Conservation (phyloP, 192 early-diverging fungal genomes). For the Pecoramyces ruminantium region DNA sequence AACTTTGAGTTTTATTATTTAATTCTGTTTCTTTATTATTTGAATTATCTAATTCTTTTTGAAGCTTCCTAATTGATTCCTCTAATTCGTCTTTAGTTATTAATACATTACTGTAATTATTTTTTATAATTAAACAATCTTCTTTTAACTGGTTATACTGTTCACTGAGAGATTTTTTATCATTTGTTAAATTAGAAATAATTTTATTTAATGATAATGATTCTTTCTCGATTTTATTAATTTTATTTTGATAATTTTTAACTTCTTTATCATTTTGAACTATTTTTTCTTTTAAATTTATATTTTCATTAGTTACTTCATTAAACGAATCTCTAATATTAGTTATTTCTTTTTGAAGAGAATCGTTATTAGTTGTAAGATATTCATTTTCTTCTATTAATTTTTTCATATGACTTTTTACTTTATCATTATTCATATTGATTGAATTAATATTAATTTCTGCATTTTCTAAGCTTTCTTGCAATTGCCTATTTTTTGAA, state of each 20-base stretch:
- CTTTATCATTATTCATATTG: not conserved
- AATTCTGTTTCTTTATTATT: not conserved
- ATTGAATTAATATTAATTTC: not conserved
- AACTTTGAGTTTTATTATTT: not conserved
- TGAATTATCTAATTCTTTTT: not conserved
- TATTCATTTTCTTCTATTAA: not conserved
- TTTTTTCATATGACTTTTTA: not conserved
- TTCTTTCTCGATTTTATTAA: not conserved
- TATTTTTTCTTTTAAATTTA: not conserved
- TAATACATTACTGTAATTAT: not conserved
- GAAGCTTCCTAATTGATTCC: not conserved
- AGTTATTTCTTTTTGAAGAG: not conserved
- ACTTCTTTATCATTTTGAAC: not conserved
- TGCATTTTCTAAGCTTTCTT: not conserved
- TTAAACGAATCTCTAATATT: not conserved
- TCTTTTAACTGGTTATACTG: not conserved
- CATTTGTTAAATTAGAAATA: not conserved
- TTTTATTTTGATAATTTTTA: not conserved
- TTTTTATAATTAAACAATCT: not conserved
- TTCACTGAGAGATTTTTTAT: not conserved
- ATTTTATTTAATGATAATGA: not conserved
- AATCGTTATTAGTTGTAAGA: not conserved
- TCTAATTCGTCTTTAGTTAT: not conserved
- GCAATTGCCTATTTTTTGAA: not conserved
- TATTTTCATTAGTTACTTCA: not conserved